Evolutionary conservation across 2,329 filamentous ascomycete species (phyloP).

Genomic region (Cladophialophora immunda): DNA sequence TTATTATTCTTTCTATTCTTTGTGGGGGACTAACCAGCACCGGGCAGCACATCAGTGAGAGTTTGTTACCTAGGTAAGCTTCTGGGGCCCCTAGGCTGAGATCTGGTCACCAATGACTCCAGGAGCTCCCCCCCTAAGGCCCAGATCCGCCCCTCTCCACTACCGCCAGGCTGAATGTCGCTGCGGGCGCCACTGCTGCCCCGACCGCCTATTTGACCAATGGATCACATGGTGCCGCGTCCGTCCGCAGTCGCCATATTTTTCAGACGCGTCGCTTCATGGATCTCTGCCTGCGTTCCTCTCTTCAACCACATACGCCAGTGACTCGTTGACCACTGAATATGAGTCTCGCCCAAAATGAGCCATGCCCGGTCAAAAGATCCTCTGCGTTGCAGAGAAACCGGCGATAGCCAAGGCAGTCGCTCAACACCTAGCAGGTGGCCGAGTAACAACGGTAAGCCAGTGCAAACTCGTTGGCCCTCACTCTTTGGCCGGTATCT

Average conservation of each 20-base stretch:
- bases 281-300: no score
- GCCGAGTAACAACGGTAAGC: constrained; percentile 73
- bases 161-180: background rate
- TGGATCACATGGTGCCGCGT: background rate
- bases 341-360: constrained; percentile 30
- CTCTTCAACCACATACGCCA: background rate
- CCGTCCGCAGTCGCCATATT: background rate
- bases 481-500: constrained; percentile 13
- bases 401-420: constrained; percentile 96
- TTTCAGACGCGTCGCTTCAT: constrained; percentile 13
- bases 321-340: background rate
- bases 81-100: background rate
- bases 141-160: background rate
- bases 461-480: background rate
- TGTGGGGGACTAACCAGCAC: background rate
- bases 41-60: background rate
- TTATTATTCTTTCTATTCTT: background rate
- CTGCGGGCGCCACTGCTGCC: background rate
- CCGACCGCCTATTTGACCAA: background rate
- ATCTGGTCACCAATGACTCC: background rate
- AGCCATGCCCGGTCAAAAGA: constrained; percentile 52
- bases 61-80: no score
- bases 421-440: constrained; percentile 85
- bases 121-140: background rate
- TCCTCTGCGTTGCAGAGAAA: constrained; percentile 84